These are phyloP conservation scores for Nothopassalora personata DNA, from an alignment of 2,329 filamentous ascomycete species.

Conservation along the genomic window DNA sequence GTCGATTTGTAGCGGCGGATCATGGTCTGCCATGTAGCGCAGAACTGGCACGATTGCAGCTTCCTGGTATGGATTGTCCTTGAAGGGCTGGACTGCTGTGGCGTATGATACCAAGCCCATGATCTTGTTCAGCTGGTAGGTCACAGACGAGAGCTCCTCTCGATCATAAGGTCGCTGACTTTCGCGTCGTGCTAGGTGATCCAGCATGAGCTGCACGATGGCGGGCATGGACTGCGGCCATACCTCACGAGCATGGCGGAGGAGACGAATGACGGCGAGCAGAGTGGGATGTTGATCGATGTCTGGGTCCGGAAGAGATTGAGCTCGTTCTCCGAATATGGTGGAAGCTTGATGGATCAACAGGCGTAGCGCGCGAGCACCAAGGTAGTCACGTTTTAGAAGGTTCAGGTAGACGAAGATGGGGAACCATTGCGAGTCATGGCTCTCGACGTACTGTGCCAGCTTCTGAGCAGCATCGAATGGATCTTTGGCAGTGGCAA, in stretches of 20 bases:
- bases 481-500: slow-evolving; percentile 19
- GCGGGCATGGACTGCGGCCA: slow-evolving; percentile 42
- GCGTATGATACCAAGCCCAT: slow-evolving; percentile 34
- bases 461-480: slow-evolving; percentile 20
- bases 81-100: slow-evolving; percentile 45
- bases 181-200: slow-evolving; percentile 7
- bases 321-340: slow-evolving; percentile 3
- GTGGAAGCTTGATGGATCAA: slow-evolving; percentile 29
- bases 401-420: slow-evolving; percentile 46
- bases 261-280: slow-evolving; percentile 42
- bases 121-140: slow-evolving; percentile 25
- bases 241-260: slow-evolving; percentile 47
- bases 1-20: slow-evolving; percentile 53
- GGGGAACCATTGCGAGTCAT: slow-evolving; percentile 30
- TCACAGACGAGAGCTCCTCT: slow-evolving; percentile 1
- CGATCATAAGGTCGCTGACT: background rate
- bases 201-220: slow-evolving; percentile 20
- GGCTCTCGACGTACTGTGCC: background rate
- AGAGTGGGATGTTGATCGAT: slow-evolving; percentile 24
- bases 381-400: slow-evolving; percentile 41
- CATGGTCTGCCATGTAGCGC: slow-evolving; percentile 50
- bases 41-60: slow-evolving; percentile 54
- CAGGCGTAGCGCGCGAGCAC: slow-evolving; percentile 38
- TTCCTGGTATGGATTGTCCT: slow-evolving; percentile 47
- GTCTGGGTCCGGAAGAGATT: slow-evolving; percentile 2